Evolutionary conservation across 2,329 filamentous ascomycete species (phyloP).

Genomic region (Fusarium dlaminii): DNA sequence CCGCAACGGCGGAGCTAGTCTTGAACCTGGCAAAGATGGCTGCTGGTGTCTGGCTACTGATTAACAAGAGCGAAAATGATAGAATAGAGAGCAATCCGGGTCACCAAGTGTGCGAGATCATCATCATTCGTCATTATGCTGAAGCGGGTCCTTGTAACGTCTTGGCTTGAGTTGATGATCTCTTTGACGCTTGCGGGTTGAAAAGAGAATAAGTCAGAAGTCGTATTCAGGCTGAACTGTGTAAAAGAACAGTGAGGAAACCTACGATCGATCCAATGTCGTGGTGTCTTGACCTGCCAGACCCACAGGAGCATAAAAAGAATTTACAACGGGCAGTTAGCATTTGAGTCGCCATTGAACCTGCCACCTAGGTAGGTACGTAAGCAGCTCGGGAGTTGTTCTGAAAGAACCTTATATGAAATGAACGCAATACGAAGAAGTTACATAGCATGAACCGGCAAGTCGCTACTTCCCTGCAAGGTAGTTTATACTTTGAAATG

Average conservation of each 20-base stretch:
- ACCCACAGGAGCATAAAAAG: background rate
- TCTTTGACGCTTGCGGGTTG: background rate
- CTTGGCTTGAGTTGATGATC: background rate
- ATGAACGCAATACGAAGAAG: background rate
- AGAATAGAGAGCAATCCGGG: background rate
- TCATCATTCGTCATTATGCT: slow-evolving; percentile 20
- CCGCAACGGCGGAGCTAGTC: slow-evolving; percentile 1
- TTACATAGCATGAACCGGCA: background rate
- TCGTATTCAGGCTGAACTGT: background rate
- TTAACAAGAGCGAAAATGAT: background rate
- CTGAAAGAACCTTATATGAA: background rate
- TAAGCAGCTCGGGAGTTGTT: background rate
- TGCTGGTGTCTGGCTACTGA: background rate
- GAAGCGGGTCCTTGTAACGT: background rate
- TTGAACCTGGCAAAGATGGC: background rate
- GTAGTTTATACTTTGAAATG: background rate
- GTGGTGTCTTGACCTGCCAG: background rate
- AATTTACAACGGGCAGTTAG: background rate
- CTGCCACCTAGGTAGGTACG: background rate
- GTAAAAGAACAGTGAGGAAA: background rate
- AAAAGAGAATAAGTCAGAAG: background rate
- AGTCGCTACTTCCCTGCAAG: background rate
- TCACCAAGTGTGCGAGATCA: background rate
- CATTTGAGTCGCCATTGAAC: background rate
- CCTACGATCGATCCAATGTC: background rate